These are phyloP conservation scores for Claviceps maximensis DNA, from an alignment of 2,329 filamentous ascomycete species.

Conservation along the genomic window DNA sequence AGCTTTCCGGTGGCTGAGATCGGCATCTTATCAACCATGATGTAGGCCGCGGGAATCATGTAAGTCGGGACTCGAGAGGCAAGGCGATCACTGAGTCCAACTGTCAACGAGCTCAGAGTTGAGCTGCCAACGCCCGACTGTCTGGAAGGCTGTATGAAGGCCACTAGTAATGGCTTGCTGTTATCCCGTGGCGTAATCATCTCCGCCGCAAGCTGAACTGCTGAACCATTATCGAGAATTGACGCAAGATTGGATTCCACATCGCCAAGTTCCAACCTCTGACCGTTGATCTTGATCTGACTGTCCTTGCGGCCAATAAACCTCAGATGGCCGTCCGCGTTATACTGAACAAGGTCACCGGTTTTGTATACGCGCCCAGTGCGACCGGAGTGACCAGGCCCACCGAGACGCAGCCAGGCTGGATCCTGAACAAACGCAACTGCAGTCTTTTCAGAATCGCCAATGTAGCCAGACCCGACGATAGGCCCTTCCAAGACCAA, in stretches of 20 bases:
- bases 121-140: background rate
- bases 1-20: slow-evolving; percentile 2
- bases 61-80: background rate
- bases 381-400: slow-evolving; percentile 12
- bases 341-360: slow-evolving; percentile 14
- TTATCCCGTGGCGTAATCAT: slow-evolving; percentile 3
- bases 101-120: background rate
- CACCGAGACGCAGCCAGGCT: slow-evolving; percentile 6
- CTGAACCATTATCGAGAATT: background rate
- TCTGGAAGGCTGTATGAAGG: slow-evolving; percentile 2
- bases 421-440: slow-evolving; percentile 15
- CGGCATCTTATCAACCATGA: slow-evolving; percentile 1
- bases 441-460: slow-evolving; percentile 10
- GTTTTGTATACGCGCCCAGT: slow-evolving; percentile 11
- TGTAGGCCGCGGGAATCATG: slow-evolving; percentile 2
- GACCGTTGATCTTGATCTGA: slow-evolving; percentile 42
- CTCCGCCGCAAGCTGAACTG: slow-evolving; percentile 3
- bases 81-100: background rate
- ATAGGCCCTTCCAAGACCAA: slow-evolving; percentile 15
- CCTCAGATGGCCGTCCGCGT: slow-evolving; percentile 21
- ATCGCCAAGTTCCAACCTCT: slow-evolving; percentile 8
- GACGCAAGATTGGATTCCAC: slow-evolving; percentile 2
- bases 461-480: slow-evolving; percentile 13
- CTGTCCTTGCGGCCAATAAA: slow-evolving; percentile 37
- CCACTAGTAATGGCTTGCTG: slow-evolving; percentile 1